phyloP scores from a whole-genome alignment of 2,329 filamentous ascomycete genomes.

The Colletotrichum lupini region DNA sequence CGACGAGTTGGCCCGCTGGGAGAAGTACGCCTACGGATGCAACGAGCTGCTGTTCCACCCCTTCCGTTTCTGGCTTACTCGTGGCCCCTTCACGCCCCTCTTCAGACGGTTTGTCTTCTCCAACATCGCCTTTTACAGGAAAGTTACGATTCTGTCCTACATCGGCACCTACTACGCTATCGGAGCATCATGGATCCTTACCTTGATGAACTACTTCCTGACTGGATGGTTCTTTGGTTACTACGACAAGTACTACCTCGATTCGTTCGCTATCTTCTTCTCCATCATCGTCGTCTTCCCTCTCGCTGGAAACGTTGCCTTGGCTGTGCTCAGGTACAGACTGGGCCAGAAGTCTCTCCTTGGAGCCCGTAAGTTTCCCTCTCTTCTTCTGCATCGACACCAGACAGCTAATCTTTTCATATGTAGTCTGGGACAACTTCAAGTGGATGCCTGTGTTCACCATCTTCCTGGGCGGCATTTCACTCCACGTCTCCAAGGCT shows the following conservation, averaged over 20 bases:
- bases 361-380: conserved; percentile 42
- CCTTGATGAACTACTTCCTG: conserved; percentile 76
- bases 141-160: conserved; percentile 78
- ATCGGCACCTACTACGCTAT: conserved; percentile 76
- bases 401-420: background rate
- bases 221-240: conserved; percentile 77
- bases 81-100: conserved; percentile 73
- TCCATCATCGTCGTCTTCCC: conserved; percentile 74
- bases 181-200: conserved; percentile 74
- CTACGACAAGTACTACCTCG: conserved; percentile 74
- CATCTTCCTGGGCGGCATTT: conserved; percentile 57
- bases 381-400: conserved; percentile 40
- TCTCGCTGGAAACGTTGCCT: conserved; percentile 67
- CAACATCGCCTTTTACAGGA: conserved; percentile 72
- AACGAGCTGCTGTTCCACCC: conserved; percentile 79
- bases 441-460: conserved; percentile 70
- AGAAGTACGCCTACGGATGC: conserved; percentile 79
- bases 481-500: conserved; percentile 53
- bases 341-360: conserved; percentile 64
- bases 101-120: conserved; percentile 70
- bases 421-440: conserved; percentile 62
- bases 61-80: conserved; percentile 68
- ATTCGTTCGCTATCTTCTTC: conserved; percentile 73
- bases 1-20: conserved; percentile 78
- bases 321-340: conserved; percentile 73